phyloP scores from a whole-genome alignment of 2,329 filamentous ascomycete genomes.

The Alternaria tenuissima region DNA sequence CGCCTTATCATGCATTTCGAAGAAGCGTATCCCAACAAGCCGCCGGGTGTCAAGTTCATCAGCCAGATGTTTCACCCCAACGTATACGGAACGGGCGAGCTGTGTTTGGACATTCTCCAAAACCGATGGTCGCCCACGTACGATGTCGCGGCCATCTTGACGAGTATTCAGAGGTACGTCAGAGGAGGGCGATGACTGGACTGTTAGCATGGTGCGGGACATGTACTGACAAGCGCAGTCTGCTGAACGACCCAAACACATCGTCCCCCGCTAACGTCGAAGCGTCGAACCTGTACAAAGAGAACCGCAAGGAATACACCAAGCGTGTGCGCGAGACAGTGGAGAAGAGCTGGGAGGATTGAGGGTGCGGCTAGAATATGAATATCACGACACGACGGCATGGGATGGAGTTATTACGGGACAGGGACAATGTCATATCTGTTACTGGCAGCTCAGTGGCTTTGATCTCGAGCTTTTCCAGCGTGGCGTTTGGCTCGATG shows the following conservation, averaged over 20 bases:
- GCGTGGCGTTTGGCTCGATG: conserved; percentile 34
- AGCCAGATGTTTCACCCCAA: conserved; percentile 99
- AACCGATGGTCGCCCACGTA: conserved; percentile 99
- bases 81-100: conserved; percentile 94
- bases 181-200: not conserved
- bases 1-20: conserved; percentile 98
- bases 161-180: conserved; percentile 90
- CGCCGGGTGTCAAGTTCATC: conserved; percentile 97
- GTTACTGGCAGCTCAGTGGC: conserved; percentile 12
- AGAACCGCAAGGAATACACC: conserved; percentile 94
- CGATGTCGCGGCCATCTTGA: conserved; percentile 95
- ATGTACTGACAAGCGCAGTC: conserved; percentile 61
- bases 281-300: conserved; percentile 97
- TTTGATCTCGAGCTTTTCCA: conserved; percentile 26
- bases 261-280: conserved; percentile 97
- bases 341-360: conserved; percentile 99
- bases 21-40: conserved; percentile 98
- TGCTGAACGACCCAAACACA: conserved; percentile 98
- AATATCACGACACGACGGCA: conserved; percentile 24
- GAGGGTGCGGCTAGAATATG: conserved; percentile 10
- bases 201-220: not conserved
- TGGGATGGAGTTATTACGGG: conserved; percentile 31
- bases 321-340: conserved; percentile 96
- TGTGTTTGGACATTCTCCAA: conserved; percentile 95
- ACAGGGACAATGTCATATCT: conserved; percentile 19